A percentile compares a stretch with the other conserved stretches of the same genome.
phyloP scores from a whole-genome alignment of 345 rosid genomes.

The Gossypium mustelinum region DNA sequence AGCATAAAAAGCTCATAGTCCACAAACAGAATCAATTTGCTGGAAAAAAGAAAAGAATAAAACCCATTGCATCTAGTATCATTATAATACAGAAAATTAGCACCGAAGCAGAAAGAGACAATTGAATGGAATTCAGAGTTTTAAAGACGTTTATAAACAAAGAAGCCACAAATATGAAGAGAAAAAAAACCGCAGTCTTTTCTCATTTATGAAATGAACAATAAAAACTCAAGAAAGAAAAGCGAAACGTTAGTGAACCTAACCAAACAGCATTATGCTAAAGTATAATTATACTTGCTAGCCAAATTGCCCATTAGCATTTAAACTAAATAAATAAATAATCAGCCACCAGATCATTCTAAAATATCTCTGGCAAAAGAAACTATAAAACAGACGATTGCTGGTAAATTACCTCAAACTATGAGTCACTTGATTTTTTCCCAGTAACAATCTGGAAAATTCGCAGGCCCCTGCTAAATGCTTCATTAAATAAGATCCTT shows the following conservation, averaged over 20 bases:
- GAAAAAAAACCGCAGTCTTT: not conserved
- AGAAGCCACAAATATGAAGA: not conserved
- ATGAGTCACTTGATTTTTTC: constrained; percentile 35
- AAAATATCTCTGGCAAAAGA: not conserved
- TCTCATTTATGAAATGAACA: not conserved
- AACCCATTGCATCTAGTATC: not conserved
- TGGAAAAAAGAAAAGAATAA: not conserved
- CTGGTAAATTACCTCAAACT: constrained; percentile 2
- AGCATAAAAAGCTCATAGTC: not conserved
- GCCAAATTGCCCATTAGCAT: not conserved
- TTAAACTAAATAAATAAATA: not conserved
- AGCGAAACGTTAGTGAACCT: not conserved
- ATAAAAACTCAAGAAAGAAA: not conserved
- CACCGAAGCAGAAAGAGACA: not conserved
- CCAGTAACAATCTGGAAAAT: constrained; percentile 65
- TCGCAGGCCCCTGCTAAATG: constrained; percentile 66
- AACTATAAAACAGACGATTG: not conserved
- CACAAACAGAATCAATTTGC: not conserved
- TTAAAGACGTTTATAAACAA: not conserved
- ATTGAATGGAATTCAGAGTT: not conserved
- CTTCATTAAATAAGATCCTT: constrained; percentile 60
- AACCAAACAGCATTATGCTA: not conserved
- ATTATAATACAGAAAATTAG: not conserved
- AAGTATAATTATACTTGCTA: not conserved
- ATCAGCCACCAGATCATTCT: not conserved